Base-by-base conservation (phyloP, 75 land plant species). In the Pseudotsuga menziesii region DNA sequence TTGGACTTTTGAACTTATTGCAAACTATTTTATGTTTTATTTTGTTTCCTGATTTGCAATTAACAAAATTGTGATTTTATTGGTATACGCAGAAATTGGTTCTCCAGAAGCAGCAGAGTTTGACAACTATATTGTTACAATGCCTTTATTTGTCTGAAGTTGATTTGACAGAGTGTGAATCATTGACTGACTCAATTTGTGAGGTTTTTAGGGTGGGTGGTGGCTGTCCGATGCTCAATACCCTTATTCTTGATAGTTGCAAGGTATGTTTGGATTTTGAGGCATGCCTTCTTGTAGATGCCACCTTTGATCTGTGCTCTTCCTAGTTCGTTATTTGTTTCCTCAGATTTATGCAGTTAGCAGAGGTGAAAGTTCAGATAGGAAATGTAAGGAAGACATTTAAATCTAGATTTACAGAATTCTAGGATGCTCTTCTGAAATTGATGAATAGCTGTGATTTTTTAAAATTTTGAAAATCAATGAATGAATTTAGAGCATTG, bases 111-210 rank as follows among this genome's bases (percentile, higher is more conserved):
- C 99, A 94, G 69, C 89, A 85, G 41, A 92, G 93, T 61, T 83
- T 97, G 80, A 72, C 90, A 1, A 80, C 85, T 52, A 72, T 97
- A 76, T 74, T 81, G 12, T 80, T 97, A 82, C 88, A 97, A 54
- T 97, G 99, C 78, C 85, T 76, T 5, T 36, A 63, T 76, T 81
- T 97, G 82, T 86, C 78, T 82, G 95, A 90, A 79, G 93, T 97
- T 35, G 96, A 92, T 78, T 88, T 97, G 22, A 82, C 91, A 69
- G 99, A 94, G 75, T 97, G 99, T 84, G 99, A 94, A 78, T 92
- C 95, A 25, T 69, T 97, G 78, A 88, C 85, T 48, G 89, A 92
- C 78, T 84, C 89, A 56, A 79, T 94, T 23, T 97, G 95, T 81
- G 87, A 94, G 39, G 92, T 97, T 69, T 92, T 94, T 78, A 92